Evolutionary conservation across 106 monocot genomes (phyloP), one percentile per base, ranked within the genome.

Genomic region (Platanthera guangdongensis): DNA sequence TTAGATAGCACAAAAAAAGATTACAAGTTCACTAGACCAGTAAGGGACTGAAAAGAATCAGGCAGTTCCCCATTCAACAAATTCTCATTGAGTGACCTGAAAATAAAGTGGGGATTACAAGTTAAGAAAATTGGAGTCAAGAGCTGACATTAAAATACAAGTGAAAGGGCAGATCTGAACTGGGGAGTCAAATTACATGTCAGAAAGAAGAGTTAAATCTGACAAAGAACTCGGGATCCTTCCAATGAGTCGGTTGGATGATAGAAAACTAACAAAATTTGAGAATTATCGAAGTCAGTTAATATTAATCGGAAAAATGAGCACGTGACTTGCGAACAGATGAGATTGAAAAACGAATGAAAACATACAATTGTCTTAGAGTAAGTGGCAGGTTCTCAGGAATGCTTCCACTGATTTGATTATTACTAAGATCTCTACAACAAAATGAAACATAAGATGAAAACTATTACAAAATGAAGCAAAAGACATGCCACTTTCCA

Each of bases 331-430:
- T 65, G 32, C 65, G 11, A 65, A 65, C 12, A 0, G 14, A 49
- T 39, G 28, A 18, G 28, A 64, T 73, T 55, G 39, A 64, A 74
- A 25, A 78, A 75, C 53, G 11, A 60, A 70, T 39, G 30, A n/a
- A 74, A 14, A 76, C 91, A 71, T 99, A 99, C 97, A 99, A 87
- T 59, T 75, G 72, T 72, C 76, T 80, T 73, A 99, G 39, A 19
- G 94, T 94, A 72, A 72, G 18, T 69, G 97, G 97, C 54, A 93
- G 76, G 76, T 82, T 88, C 51, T 86, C 84, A 64, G 97, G 94
- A 80, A 99, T 90, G 50, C 51, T 86, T 60, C 94, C 97, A 55
- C 97, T 89, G 74, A 99, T 92, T 73, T 86, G 88, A 51, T 99
- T 94, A 81, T 92, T 89, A 87, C 97, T 99, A 47, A 99, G 80